Evolutionary conservation across 2,329 filamentous ascomycete species (phyloP).

Genomic region (Fusarium sp.): DNA sequence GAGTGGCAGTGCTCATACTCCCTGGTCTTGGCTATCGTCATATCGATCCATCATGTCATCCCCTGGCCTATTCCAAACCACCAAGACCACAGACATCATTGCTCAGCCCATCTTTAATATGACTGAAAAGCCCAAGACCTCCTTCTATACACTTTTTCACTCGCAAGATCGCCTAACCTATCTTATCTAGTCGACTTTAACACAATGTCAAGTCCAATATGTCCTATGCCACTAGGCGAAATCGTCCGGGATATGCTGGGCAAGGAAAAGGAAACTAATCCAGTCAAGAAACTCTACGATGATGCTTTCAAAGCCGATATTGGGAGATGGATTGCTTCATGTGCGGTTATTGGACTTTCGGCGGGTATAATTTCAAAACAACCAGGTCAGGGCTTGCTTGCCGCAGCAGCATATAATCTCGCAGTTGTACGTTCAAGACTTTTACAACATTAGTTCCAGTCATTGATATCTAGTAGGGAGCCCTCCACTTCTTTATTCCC

Average conservation of each 20-base stretch:
- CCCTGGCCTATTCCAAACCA: neutral
- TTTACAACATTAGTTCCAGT: fast-evolving
- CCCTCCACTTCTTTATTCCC: constrained; percentile 22
- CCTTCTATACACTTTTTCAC: neutral
- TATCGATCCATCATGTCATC: neutral
- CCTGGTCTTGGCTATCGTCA: constrained; percentile 14
- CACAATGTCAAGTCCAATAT: constrained; percentile 31
- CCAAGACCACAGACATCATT: constrained; percentile 18
- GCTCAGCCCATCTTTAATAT: neutral
- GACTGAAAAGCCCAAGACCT: neutral
- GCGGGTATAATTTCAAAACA: constrained; percentile 37
- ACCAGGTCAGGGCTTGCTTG: constrained; percentile 14
- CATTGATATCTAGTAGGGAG: constrained; percentile 3
- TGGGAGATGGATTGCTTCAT: constrained; percentile 30
- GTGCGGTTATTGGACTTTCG: constrained; percentile 27
- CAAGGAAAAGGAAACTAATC: constrained; percentile 29
- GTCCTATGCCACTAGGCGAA: constrained; percentile 25
- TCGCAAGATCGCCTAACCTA: neutral
- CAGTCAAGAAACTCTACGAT: constrained; percentile 31
- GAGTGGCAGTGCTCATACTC: constrained; percentile 13
- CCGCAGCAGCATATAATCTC: constrained; percentile 28
- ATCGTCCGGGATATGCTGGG: constrained; percentile 28
- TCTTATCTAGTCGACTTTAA: neutral
- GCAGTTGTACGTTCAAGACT: constrained; percentile 11
- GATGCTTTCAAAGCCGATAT: constrained; percentile 35